phyloP scores from a whole-genome alignment of 352 stramenopile species.

The Blastocystis sp. region DNA sequence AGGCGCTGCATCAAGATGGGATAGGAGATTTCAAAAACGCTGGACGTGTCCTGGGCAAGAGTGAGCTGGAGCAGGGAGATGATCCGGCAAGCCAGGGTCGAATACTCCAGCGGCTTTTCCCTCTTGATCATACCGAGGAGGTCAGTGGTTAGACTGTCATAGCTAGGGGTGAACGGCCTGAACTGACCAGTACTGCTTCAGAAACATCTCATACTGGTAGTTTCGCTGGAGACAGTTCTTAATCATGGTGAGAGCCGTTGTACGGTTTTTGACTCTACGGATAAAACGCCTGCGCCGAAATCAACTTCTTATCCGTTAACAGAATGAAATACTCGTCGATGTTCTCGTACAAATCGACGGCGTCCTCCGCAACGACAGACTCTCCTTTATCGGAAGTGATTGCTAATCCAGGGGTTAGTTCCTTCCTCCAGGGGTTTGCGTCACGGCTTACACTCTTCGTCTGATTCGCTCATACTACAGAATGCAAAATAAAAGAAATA shows the following conservation, averaged over 20 bases:
- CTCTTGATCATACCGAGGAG: slow-evolving; percentile 12
- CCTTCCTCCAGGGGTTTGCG: background rate
- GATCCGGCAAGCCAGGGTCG: slow-evolving; percentile 4
- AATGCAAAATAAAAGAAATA: background rate
- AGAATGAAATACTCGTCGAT: slow-evolving; percentile 58
- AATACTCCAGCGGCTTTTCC: slow-evolving; percentile 1
- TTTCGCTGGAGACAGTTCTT: slow-evolving; percentile 11
- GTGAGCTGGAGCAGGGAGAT: slow-evolving; percentile 18
- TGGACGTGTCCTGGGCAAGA: slow-evolving; percentile 20
- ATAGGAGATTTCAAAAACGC: slow-evolving; percentile 18
- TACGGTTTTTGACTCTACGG: slow-evolving; percentile 32
- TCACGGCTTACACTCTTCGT: slow-evolving; percentile 11
- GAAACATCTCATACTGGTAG: background rate
- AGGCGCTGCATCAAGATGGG: background rate
- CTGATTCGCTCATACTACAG: slow-evolving; percentile 7
- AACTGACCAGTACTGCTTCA: slow-evolving; percentile 15
- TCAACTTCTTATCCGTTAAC: slow-evolving; percentile 52
- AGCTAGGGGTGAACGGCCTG: background rate
- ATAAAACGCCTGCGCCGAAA: background rate
- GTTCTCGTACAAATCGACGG: slow-evolving; percentile 7
- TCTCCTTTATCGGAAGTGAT: background rate
- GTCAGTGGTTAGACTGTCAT: slow-evolving; percentile 15
- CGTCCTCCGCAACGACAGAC: background rate
- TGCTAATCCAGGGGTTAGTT: background rate
- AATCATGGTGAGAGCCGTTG: slow-evolving; percentile 13